Conservation (phyloP, 2,329 filamentous ascomycete genomes). For the Alternaria triticina region DNA sequence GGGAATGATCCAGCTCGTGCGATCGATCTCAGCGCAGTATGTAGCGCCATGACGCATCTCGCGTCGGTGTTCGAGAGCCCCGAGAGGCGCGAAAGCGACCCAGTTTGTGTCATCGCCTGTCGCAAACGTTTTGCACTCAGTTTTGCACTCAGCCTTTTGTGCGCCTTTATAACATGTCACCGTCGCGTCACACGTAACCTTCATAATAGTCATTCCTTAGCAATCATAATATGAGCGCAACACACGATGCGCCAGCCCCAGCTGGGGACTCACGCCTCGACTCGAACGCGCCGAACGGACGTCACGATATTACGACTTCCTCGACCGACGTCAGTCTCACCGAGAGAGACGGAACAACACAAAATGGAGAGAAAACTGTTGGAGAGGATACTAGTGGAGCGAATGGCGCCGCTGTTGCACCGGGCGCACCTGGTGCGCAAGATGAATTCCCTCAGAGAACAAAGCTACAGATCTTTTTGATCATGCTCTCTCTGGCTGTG, state of each 20-base stretch:
- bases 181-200: background rate
- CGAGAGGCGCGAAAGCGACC: constrained; percentile 3
- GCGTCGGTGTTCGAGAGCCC: constrained; percentile 10
- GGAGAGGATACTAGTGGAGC: constrained; percentile 4
- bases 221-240: constrained; percentile 7
- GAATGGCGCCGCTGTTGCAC: constrained; percentile 13
- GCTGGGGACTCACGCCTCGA: background rate
- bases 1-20: background rate
- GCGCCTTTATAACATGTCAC: constrained; percentile 5
- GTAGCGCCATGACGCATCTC: constrained; percentile 3
- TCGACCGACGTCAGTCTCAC: constrained; percentile 23
- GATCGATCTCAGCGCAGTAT: constrained; percentile 13
- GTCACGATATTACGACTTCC: constrained; percentile 15
- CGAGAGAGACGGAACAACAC: constrained; percentile 13
- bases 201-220: background rate
- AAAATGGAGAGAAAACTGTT: background rate
- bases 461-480: constrained; percentile 53
- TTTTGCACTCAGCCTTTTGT: background rate
- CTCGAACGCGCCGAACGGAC: constrained; percentile 12
- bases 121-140: background rate
- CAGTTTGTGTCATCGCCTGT: background rate
- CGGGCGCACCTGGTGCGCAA: constrained; percentile 20
- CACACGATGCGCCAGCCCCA: constrained; percentile 7
- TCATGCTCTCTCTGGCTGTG: constrained; percentile 59
- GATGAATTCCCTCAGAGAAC: constrained; percentile 42